Conservation (phyloP, 345 rosid genomes). For the Carallia brachiata region DNA sequence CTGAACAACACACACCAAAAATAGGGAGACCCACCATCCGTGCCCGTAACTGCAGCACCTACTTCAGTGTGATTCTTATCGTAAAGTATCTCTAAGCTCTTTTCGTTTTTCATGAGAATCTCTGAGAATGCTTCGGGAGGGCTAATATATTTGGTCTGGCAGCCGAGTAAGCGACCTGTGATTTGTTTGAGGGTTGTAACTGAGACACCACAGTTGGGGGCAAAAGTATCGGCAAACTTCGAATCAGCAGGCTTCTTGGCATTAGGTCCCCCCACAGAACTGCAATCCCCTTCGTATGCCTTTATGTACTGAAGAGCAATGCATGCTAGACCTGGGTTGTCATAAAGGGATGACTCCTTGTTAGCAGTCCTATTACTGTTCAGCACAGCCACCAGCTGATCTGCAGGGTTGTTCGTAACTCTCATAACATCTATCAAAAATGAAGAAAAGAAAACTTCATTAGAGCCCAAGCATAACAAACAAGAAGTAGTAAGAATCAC, state of each 20-base stretch:
- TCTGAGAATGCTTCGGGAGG: conserved; percentile 59
- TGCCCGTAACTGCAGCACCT: conserved; percentile 61
- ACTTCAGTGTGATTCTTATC: conserved; percentile 65
- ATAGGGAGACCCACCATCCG: conserved; percentile 61
- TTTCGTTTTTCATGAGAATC: conserved; percentile 45
- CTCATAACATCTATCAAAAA: conserved; percentile 31
- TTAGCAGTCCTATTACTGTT: conserved; percentile 54
- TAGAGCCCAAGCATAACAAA: neutral
- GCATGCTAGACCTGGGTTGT: conserved; percentile 66
- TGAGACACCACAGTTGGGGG: conserved; percentile 61
- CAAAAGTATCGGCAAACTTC: conserved; percentile 52
- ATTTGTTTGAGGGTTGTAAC: conserved; percentile 50
- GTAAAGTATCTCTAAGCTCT: conserved; percentile 54
- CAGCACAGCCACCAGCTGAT: conserved; percentile 48
- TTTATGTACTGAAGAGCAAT: conserved; percentile 72
- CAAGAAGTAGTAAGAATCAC: neutral
- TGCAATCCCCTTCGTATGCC: conserved; percentile 62
- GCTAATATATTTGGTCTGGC: conserved; percentile 47
- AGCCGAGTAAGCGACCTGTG: conserved; percentile 66
- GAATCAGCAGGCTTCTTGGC: conserved; percentile 68
- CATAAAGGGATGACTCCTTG: conserved; percentile 46
- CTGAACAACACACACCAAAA: conserved; percentile 82
- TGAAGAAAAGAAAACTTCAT: neutral
- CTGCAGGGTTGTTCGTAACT: conserved; percentile 68
- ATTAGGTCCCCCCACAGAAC: conserved; percentile 51